A percentile compares a stretch with the other conserved stretches of the same genome.
Evolutionary conservation across 768 basidiomycete genomes (phyloP).

Genomic region (Mycena haematopus): DNA sequence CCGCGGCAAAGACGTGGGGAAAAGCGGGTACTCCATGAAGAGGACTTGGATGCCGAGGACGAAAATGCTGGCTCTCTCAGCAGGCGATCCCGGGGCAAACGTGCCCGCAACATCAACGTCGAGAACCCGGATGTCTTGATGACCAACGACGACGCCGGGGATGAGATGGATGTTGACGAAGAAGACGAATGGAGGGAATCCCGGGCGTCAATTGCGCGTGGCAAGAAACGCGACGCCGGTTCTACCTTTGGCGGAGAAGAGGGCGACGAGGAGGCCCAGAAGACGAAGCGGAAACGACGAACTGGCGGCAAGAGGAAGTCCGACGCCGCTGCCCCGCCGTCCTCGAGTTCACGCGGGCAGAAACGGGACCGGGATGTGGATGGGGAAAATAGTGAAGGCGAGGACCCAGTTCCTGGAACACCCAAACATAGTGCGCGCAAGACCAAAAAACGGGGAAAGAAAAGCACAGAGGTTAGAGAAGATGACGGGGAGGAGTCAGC

Average conservation of each 20-base stretch:
- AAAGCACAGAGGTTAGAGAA: conserved; percentile 35
- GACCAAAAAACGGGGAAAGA: conserved; percentile 59
- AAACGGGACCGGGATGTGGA: conserved; percentile 71
- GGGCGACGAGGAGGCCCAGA: conserved; percentile 47
- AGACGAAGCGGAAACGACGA: conserved; percentile 63
- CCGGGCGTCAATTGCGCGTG: conserved; percentile 50
- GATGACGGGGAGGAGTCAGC: conserved; percentile 45
- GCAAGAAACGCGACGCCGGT: conserved; percentile 81
- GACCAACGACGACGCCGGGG: conserved; percentile 40
- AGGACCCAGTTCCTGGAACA: conserved; percentile 41
- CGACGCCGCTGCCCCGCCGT: conserved; percentile 41
- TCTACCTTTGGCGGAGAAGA: conserved; percentile 72
- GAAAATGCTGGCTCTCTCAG: conserved; percentile 41
- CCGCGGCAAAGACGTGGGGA: conserved; percentile 47
- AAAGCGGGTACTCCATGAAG: conserved; percentile 55
- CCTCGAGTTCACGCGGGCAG: conserved; percentile 51
- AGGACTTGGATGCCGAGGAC: conserved; percentile 54
- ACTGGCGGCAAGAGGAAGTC: conserved; percentile 50
- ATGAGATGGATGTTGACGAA: conserved; percentile 55
- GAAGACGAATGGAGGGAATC: conserved; percentile 51
- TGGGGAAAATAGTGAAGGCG: conserved; percentile 51
- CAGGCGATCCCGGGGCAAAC: conserved; percentile 54
- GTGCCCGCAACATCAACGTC: conserved; percentile 59
- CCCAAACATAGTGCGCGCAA: conserved; percentile 42
- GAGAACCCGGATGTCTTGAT: conserved; percentile 43